Conservation (phyloP, 169 alveolate genomes). For the Plasmodium reichenowi region DNA sequence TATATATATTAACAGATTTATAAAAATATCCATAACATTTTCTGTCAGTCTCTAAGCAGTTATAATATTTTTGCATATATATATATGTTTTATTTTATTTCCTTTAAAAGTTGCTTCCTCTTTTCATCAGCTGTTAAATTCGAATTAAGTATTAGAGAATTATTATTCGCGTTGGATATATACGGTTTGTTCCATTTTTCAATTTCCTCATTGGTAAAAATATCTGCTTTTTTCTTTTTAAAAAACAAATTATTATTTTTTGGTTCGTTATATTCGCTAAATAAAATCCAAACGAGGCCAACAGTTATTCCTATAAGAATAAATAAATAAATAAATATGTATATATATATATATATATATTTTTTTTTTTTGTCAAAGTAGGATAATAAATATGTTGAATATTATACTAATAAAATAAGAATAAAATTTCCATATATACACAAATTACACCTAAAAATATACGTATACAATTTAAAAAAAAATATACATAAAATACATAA, state of each 20-base stretch:
- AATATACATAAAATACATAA: neutral
- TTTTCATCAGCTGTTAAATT: constrained; percentile 58
- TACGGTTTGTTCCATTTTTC: constrained; percentile 76
- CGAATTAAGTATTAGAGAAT: neutral
- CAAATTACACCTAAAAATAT: neutral
- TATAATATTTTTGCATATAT: too few relatives aligned
- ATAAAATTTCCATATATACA: neutral
- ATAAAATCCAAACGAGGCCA: constrained; percentile 69
- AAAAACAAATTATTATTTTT: constrained; percentile 62
- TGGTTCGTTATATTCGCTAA: constrained; percentile 75
- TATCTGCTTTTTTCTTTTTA: constrained; percentile 73
- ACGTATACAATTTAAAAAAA: neutral
- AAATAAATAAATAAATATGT: neutral
- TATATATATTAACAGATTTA: too few relatives aligned
- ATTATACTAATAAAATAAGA: neutral
- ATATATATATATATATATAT: neutral
- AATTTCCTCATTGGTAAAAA: constrained; percentile 71
- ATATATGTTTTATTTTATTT: constrained; percentile 10
- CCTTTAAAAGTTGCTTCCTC: constrained; percentile 29
- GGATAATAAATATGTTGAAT: neutral
- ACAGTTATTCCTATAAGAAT: constrained; percentile 46
- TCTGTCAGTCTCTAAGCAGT: too few relatives aligned
- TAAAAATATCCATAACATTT: too few relatives aligned
- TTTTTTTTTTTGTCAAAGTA: neutral
- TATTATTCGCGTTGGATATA: constrained; percentile 8